These are phyloP conservation scores for Geranium incanum DNA, from an alignment of 441 rosid species.

Conservation along the genomic window DNA sequence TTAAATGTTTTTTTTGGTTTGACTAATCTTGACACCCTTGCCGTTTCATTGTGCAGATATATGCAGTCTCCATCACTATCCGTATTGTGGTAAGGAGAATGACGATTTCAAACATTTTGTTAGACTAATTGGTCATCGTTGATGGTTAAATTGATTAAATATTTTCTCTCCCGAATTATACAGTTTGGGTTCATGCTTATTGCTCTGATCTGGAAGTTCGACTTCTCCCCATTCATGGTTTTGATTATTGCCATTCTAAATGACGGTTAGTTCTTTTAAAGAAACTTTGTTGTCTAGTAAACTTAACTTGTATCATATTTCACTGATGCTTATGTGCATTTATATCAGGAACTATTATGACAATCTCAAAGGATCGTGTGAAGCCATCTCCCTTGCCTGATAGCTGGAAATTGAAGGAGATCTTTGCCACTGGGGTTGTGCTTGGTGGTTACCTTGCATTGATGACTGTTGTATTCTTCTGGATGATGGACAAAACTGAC, in stretches of 20 bases:
- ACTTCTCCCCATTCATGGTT: slow-evolving; percentile 55
- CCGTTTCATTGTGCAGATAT: slow-evolving; percentile 28
- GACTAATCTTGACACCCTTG: not conserved
- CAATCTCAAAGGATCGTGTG: slow-evolving; percentile 56
- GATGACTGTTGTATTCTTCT: slow-evolving; percentile 48
- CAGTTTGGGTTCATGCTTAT: slow-evolving; percentile 45
- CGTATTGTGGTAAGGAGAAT: slow-evolving; percentile 41
- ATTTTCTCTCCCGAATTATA: not conserved
- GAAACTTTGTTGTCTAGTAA: too few species aligned
- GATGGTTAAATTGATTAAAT: too few species aligned
- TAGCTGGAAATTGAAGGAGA: slow-evolving; percentile 52
- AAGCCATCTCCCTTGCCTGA: slow-evolving; percentile 54
- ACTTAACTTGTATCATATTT: too few species aligned
- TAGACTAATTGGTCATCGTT: too few species aligned
- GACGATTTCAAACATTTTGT: not conserved
- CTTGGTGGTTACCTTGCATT: slow-evolving; percentile 43
- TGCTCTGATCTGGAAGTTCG: slow-evolving; percentile 40
- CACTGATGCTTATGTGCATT: not conserved
- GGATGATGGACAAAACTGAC: slow-evolving; percentile 39
- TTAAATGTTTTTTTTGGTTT: not conserved
- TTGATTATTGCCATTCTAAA: slow-evolving; percentile 45
- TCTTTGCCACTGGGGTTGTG: slow-evolving; percentile 42
- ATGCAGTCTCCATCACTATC: slow-evolving; percentile 49
- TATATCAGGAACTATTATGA: slow-evolving; percentile 47
- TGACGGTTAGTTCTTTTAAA: slow-evolving; percentile 33